phyloP scores from a whole-genome alignment of 2,329 filamentous ascomycete species.

The Ascochyta lentis region DNA sequence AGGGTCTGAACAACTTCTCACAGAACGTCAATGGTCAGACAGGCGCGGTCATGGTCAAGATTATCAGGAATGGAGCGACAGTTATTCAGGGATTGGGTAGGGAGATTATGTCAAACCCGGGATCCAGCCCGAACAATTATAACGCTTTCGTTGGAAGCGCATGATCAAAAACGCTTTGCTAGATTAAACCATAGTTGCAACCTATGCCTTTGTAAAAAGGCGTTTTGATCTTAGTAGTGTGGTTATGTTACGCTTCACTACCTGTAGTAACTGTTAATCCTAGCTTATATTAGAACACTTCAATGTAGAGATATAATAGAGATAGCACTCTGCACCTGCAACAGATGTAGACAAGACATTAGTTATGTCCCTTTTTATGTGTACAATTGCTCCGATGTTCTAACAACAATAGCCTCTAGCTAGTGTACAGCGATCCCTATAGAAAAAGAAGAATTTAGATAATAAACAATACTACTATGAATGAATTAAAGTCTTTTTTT shows the following conservation, averaged over 20 bases:
- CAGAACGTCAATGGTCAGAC: constrained; percentile 2
- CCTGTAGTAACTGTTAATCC: no score
- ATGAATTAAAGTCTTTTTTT: no score
- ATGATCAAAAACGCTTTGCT: not conserved
- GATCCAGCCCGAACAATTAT: constrained; percentile 3
- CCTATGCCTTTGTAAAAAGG: no score
- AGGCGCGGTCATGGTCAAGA: constrained; percentile 2
- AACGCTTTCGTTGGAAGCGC: constrained; percentile 5
- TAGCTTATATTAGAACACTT: no score
- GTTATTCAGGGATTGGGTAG: constrained; percentile 2
- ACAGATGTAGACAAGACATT: not conserved
- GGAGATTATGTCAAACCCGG: constrained; percentile 2
- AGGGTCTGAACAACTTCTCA: constrained; percentile 1
- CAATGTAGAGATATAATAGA: no score
- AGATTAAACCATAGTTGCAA: not conserved
- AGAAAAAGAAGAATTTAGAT: constrained; percentile 55
- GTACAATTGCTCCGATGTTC: constrained; percentile 54
- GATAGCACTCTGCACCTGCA: no score
- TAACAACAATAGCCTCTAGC: constrained; percentile 46
- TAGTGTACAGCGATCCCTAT: constrained; percentile 47
- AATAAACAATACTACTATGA: constrained; percentile 28
- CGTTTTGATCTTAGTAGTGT: no score
- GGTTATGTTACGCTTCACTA: no score
- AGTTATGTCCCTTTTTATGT: not conserved
- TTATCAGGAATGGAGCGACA: constrained; percentile 1